These are phyloP conservation scores for Violaceomyces palustris DNA, from an alignment of 1,284 basidiomycete species.

Conservation along the genomic window DNA sequence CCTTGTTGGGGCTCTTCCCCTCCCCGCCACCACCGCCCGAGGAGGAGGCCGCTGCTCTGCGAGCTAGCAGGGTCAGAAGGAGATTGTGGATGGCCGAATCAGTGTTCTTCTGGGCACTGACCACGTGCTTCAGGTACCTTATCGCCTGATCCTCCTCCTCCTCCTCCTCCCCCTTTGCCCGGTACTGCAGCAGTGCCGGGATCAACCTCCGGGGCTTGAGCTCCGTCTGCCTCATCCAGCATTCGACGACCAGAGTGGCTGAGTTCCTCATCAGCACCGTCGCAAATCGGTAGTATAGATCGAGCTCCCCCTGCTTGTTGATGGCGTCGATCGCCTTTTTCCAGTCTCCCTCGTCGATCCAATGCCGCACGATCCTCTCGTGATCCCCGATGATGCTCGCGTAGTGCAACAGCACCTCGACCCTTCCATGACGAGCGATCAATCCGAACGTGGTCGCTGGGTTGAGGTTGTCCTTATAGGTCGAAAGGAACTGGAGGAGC, in stretches of 20 bases:
- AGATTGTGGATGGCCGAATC: slow-evolving; percentile 90
- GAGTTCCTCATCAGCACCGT: slow-evolving; percentile 78
- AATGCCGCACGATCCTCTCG: slow-evolving; percentile 83
- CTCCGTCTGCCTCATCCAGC: slow-evolving; percentile 76
- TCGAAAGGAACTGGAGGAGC: slow-evolving; percentile 81
- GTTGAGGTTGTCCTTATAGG: slow-evolving; percentile 70
- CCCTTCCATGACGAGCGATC: slow-evolving; percentile 85
- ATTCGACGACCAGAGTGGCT: slow-evolving; percentile 82
- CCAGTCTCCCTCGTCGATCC: slow-evolving; percentile 89
- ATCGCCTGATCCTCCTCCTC: slow-evolving; percentile 68
- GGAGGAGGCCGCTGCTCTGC: slow-evolving; percentile 11
- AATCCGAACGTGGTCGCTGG: slow-evolving; percentile 81
- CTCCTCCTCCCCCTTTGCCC: slow-evolving; percentile 53
- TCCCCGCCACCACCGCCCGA: slow-evolving; percentile 16
- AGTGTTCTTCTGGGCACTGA: slow-evolving; percentile 72
- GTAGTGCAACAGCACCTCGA: slow-evolving; percentile 85
- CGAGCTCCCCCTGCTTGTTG: slow-evolving; percentile 68
- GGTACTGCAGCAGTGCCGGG: slow-evolving; percentile 79
- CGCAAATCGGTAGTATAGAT: slow-evolving; percentile 89
- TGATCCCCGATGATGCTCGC: slow-evolving; percentile 77
- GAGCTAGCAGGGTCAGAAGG: slow-evolving; percentile 78
- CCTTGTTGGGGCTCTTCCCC: slow-evolving; percentile 65
- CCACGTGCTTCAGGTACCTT: slow-evolving; percentile 76
- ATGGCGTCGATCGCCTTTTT: slow-evolving; percentile 79
- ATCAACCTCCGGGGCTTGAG: slow-evolving; percentile 80